Conservation (phyloP, 106 monocot genomes). For the Platanthera guangdongensis region DNA sequence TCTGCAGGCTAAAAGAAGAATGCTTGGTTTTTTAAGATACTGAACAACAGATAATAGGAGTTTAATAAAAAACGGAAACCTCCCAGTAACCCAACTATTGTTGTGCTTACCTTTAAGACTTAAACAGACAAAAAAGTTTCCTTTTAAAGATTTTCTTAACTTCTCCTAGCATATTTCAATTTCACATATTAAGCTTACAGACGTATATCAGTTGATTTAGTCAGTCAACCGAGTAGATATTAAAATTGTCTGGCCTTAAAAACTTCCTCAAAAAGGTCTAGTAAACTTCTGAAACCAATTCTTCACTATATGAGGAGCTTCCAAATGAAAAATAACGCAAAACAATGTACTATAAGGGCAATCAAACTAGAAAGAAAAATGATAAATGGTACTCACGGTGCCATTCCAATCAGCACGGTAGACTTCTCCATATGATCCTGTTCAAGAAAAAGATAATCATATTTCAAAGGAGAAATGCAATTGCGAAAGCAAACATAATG, state of each 20-base stretch:
- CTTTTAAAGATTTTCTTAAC: neutral
- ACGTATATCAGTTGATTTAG: too few relatives aligned
- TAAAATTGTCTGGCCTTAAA: neutral
- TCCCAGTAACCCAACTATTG: neutral
- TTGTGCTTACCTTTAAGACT: neutral
- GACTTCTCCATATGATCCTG: slow-evolving; percentile 99
- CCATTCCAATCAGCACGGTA: slow-evolving; percentile 98
- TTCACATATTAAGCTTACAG: too few relatives aligned
- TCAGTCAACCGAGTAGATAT: too few relatives aligned
- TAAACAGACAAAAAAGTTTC: neutral
- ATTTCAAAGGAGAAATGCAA: neutral
- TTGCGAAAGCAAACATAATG: neutral
- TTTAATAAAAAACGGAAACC: neutral
- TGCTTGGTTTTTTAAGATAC: neutral
- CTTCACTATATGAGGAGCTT: neutral
- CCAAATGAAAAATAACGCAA: neutral
- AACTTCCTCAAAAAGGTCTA: neutral
- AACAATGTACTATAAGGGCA: neutral
- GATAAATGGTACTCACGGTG: slow-evolving; percentile 54
- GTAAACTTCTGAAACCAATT: neutral
- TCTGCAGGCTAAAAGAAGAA: neutral
- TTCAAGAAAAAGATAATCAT: slow-evolving; percentile 2
- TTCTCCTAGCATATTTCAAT: neutral
- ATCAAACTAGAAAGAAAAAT: neutral
- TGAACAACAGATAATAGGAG: neutral